Evolutionary conservation across 1,139 yeast genomes (phyloP).

Genomic region (Yamadazyma pseudoaaseri): DNA sequence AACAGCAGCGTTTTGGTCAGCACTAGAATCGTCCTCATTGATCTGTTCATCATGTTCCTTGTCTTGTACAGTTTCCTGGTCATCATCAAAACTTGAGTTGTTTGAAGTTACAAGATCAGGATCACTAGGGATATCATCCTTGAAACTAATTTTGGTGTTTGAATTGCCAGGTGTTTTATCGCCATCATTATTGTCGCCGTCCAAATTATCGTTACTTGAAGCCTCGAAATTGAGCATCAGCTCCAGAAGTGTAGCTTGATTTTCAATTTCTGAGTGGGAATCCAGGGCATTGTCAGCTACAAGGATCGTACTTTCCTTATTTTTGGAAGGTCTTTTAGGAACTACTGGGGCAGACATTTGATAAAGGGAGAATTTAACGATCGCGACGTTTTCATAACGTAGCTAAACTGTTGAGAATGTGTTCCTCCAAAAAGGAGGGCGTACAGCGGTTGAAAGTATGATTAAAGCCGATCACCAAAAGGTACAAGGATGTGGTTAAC

Average conservation of each 20-base stretch:
- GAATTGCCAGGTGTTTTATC: conserved; percentile 39
- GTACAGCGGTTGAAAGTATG: too few species aligned
- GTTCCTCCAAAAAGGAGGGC: too few species aligned
- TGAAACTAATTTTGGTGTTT: conserved; percentile 29
- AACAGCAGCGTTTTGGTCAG: too few species aligned
- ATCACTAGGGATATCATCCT: conserved; percentile 24
- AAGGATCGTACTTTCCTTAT: too few species aligned
- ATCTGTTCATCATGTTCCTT: conserved; percentile 14
- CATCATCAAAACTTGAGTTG: conserved; percentile 31
- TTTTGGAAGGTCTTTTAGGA: conserved; percentile 20
- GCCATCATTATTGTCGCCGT: conserved; percentile 26
- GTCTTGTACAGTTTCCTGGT: conserved; percentile 35
- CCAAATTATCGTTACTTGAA: too few species aligned
- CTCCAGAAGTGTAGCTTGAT: too few species aligned
- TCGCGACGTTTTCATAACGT: conserved; percentile 4
- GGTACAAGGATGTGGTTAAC: too few species aligned
- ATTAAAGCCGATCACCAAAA: too few species aligned
- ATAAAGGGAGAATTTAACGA: neutral
- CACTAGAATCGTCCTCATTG: conserved; percentile 10
- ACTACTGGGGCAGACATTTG: conserved; percentile 15
- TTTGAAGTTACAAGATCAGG: conserved; percentile 18
- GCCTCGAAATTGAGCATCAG: too few species aligned
- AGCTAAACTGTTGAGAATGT: too few species aligned
- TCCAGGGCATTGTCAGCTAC: too few species aligned
- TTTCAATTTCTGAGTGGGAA: too few species aligned